Base-by-base conservation (phyloP, 441 rosid genomes). In the Gossypium trilobum region DNA sequence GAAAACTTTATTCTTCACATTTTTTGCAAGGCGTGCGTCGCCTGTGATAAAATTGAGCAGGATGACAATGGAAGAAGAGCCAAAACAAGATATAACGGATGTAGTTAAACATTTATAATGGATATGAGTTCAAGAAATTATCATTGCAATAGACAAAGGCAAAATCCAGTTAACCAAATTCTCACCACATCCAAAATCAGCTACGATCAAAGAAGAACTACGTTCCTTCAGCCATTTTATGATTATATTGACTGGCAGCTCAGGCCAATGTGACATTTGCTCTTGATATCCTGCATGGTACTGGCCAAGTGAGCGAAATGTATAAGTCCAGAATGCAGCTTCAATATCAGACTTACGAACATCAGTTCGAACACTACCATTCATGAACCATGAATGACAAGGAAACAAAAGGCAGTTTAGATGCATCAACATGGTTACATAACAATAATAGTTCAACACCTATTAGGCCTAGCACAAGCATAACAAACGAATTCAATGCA, bases 101-200 rank as follows among this genome's bases (percentile, higher is more conserved):
- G 1, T 27, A 23, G 59, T 11, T 19, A 61, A 9, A 60, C 19
- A 33, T 1, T 62, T 13, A 51, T 58, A 11, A 58, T 6, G 39
- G 54, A 14, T 55, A 16, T 59, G 31, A 17, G 25, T 55, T 39
- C 54, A 39, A 10, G 3, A 52, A 19, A 52, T 55, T 52, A 54
- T 52, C 5, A 19, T 19, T 0, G 3, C 10, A 57, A 70, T 20
- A 50, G 9, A 62, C 46, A 71, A 33, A 9, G n/a, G 23, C 31
- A 74, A 5, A 6, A 65, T 60, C 11, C 54, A 57, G 7, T 39
- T 61, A 6, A 74, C 76, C 14, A 70, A 67, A 81, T 59, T 14
- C 90, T 88, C 74, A 94, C 98, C 97, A 72, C 98, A 93, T 46
- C 98, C 98, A 75, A 93, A 93, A 88, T 93, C 98, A 70, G 98